Evolutionary conservation across 2,329 filamentous ascomycete genomes (phyloP).

Genomic region (Pseudocercospora ulei): DNA sequence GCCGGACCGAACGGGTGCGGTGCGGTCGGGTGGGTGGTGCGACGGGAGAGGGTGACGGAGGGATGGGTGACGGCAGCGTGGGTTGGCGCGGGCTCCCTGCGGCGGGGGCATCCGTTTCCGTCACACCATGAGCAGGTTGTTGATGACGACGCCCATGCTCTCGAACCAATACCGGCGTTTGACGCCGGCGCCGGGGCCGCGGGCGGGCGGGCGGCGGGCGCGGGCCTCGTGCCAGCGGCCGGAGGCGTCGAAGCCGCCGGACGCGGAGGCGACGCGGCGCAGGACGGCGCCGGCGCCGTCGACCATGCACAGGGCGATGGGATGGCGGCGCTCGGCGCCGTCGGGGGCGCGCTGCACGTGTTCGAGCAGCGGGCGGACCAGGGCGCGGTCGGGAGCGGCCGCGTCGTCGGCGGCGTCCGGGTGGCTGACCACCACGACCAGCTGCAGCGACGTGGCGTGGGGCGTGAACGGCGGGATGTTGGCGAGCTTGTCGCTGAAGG

Average conservation of each 20-base stretch:
- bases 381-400: slow-evolving; percentile 21
- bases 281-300: slow-evolving; percentile 51
- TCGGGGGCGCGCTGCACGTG: slow-evolving; percentile 59
- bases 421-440: slow-evolving; percentile 68
- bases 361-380: slow-evolving; percentile 63
- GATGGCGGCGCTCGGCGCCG: slow-evolving; percentile 59
- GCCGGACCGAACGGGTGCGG: too few species aligned
- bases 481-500: slow-evolving; percentile 69
- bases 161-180: slow-evolving; percentile 69
- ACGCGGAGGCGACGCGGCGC: slow-evolving; percentile 43
- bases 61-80: too few species aligned
- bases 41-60: too few species aligned
- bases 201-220: too few species aligned
- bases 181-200: slow-evolving; percentile 54
- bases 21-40: too few species aligned
- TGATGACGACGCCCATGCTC: slow-evolving; percentile 68
- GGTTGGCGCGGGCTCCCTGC: too few species aligned
- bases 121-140: slow-evolving; percentile 56
- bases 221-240: background rate
- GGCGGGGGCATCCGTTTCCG: too few species aligned
- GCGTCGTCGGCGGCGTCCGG: slow-evolving; percentile 36
- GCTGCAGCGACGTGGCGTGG: slow-evolving; percentile 50
- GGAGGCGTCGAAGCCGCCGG: slow-evolving; percentile 19
- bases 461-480: slow-evolving; percentile 69
- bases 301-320: slow-evolving; percentile 75